Evolutionary conservation across 768 basidiomycete species (phyloP).

Genomic region (Macrolepiota fuliginosa): DNA sequence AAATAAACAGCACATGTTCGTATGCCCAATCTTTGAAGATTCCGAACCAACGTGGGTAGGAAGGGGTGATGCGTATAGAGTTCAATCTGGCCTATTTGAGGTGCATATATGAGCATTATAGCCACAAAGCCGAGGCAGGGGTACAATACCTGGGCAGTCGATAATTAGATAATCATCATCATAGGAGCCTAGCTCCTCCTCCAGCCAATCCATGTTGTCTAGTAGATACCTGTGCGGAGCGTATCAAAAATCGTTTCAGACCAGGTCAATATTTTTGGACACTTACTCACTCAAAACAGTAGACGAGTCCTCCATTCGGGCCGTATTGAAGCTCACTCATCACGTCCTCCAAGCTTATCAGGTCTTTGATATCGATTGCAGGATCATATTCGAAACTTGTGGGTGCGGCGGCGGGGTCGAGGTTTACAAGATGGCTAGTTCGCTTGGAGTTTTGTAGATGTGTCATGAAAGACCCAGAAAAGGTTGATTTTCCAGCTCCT

Average conservation of each 20-base stretch:
- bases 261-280: constrained; percentile 13
- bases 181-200: constrained; percentile 91
- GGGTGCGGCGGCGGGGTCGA: constrained; percentile 90
- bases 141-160: constrained; percentile 78
- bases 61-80: constrained; percentile 98
- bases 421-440: constrained; percentile 90
- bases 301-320: constrained; percentile 95
- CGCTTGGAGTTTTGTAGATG: constrained; percentile 83
- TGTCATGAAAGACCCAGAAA: constrained; percentile 83
- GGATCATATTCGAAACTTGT: constrained; percentile 92
- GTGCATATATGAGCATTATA: not conserved
- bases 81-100: constrained; percentile 84
- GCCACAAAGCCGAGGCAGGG: not conserved
- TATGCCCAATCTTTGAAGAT: constrained; percentile 73
- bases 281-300: constrained; percentile 98
- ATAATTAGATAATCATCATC: constrained; percentile 95
- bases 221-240: constrained; percentile 72
- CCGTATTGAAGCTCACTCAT: constrained; percentile 95
- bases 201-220: constrained; percentile 98
- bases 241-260: constrained; percentile 1
- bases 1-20: constrained; percentile 89
- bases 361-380: constrained; percentile 88
- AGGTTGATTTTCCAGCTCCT: constrained; percentile 96
- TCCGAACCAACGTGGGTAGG: constrained; percentile 83
- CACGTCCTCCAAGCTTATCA: constrained; percentile 91